Percentiles rank a stretch among this genome's conserved stretches.
Conservation (phyloP, 495 filamentous ascomycete genomes). For the Zalerion maritima region DNA sequence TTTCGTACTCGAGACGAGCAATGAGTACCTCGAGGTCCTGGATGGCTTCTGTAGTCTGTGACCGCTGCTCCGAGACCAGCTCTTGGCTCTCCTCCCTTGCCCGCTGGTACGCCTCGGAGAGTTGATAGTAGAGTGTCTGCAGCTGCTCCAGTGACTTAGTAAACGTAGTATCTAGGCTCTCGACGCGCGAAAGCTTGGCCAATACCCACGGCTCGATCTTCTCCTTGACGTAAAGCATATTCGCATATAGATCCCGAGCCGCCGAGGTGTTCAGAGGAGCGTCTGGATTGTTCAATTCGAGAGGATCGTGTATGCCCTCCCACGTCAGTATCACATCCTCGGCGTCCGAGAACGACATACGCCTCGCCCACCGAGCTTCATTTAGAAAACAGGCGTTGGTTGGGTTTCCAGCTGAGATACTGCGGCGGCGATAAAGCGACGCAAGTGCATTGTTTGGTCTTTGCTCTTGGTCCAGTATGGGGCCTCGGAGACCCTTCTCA, state of each 20-base stretch:
- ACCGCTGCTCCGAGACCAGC: slow-evolving; percentile 50
- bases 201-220: slow-evolving; percentile 51
- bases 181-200: slow-evolving; percentile 44
- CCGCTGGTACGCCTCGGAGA: slow-evolving; percentile 45
- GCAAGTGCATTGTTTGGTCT: slow-evolving; percentile 9
- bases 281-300: slow-evolving; percentile 9
- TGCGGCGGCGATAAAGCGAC: slow-evolving; percentile 32
- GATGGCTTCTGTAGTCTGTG: slow-evolving; percentile 53
- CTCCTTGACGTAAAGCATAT: slow-evolving; percentile 32
- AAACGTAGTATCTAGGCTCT: slow-evolving; percentile 45
- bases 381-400: slow-evolving; percentile 21
- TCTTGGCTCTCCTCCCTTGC: slow-evolving; percentile 52
- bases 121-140: slow-evolving; percentile 53
- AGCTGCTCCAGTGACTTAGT: slow-evolving; percentile 48
- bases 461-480: slow-evolving; percentile 22
- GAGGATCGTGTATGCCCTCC: slow-evolving; percentile 32
- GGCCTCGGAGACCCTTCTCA: slow-evolving; percentile 28
- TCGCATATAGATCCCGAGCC: slow-evolving; percentile 42
- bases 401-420: slow-evolving; percentile 24
- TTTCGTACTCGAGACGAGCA: slow-evolving; percentile 89
- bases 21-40: slow-evolving; percentile 71
- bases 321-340: slow-evolving; percentile 73
- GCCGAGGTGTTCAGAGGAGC: slow-evolving; percentile 20
- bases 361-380: slow-evolving; percentile 56
- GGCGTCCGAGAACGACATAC: slow-evolving; percentile 78